phyloP scores from a whole-genome alignment of 2,329 filamentous ascomycete genomes.

The Hymenoscyphus fraxineus region DNA sequence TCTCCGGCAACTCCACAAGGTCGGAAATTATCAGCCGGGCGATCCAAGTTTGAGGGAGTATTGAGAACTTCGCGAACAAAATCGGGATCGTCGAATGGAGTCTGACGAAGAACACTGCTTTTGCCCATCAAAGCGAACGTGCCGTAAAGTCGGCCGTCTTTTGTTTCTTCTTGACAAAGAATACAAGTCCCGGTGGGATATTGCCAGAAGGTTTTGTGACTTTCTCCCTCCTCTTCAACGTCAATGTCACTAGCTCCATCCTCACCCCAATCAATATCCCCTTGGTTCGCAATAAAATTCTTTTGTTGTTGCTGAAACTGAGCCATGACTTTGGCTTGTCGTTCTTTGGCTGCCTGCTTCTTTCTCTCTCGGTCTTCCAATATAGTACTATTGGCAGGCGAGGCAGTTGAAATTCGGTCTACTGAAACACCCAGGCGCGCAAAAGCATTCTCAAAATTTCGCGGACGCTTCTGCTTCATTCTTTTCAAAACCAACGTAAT shows the following conservation, averaged over 20 bases:
- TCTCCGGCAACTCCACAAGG: constrained; percentile 89
- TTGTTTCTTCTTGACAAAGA: constrained; percentile 91
- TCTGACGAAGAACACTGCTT: constrained; percentile 82
- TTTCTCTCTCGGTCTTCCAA: constrained; percentile 70
- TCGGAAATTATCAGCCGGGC: constrained; percentile 74
- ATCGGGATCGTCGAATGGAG: constrained; percentile 74
- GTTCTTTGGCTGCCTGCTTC: constrained; percentile 84
- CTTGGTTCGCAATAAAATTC: constrained; percentile 86
- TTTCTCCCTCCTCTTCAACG: constrained; percentile 52
- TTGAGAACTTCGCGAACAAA: constrained; percentile 79
- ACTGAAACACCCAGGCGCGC: constrained; percentile 61
- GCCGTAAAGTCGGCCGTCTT: constrained; percentile 82
- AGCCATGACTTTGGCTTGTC: constrained; percentile 93
- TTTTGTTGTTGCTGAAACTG: constrained; percentile 98
- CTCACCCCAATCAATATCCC: constrained; percentile 83
- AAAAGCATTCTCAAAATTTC: constrained; percentile 67
- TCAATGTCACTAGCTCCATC: constrained; percentile 72
- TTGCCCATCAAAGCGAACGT: constrained; percentile 88
- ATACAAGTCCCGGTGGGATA: constrained; percentile 94
- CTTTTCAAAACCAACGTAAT: constrained; percentile 78
- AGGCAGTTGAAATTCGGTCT: constrained; percentile 76
- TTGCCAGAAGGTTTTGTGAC: constrained; percentile 74
- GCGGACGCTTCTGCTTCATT: constrained; percentile 78
- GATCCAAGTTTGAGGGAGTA: constrained; percentile 78
- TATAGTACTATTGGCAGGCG: constrained; percentile 63